These are phyloP conservation scores for Ophiostoma fasciatum DNA, from an alignment of 2,329 filamentous ascomycete genomes.

Conservation along the genomic window DNA sequence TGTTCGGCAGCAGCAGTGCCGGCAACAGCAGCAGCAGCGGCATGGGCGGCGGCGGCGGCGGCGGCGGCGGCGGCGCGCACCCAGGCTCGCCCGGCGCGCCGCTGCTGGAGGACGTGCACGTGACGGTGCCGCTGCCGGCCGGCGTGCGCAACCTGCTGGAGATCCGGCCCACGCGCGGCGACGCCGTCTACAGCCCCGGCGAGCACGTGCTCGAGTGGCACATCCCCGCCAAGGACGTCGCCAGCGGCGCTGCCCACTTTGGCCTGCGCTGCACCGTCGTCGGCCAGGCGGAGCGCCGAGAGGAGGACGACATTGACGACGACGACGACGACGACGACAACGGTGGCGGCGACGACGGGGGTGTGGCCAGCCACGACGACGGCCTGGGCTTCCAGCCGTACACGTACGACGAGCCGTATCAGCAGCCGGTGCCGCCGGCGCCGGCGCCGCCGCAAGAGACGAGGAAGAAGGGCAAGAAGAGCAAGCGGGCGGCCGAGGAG, in stretches of 20 bases:
- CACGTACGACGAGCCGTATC: conserved; percentile 39
- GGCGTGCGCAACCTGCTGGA: conserved; percentile 74
- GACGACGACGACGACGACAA: conserved; percentile 31
- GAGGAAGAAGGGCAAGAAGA: conserved; percentile 17
- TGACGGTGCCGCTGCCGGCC: conserved; percentile 65
- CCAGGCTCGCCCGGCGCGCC: conserved; percentile 43
- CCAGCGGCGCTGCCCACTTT: conserved; percentile 50
- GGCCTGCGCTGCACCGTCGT: conserved; percentile 68
- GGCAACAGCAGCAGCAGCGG: not conserved
- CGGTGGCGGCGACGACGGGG: conserved; percentile 24
- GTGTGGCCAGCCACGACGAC: too few relatives aligned
- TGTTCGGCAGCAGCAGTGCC: conserved; percentile 26
- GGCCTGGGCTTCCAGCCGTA: conserved; percentile 40
- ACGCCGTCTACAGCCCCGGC: conserved; percentile 65
- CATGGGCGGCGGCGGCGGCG: not conserved
- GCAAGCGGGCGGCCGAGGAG: not conserved
- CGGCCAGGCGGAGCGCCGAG: conserved; percentile 31
- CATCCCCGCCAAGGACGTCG: conserved; percentile 62
- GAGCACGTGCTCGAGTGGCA: conserved; percentile 69
- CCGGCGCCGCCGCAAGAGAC: conserved; percentile 18
- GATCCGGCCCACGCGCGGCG: conserved; percentile 64
- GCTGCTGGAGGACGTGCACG: conserved; percentile 58
- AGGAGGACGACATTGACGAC: conserved; percentile 21
- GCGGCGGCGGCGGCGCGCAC: conserved; percentile 26
- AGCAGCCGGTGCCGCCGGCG: conserved; percentile 20